A percentile compares a stretch with the other conserved stretches of the same genome.
These are phyloP conservation scores for Suillus sp. DNA, from an alignment of 768 basidiomycete genomes.

Conservation along the genomic window DNA sequence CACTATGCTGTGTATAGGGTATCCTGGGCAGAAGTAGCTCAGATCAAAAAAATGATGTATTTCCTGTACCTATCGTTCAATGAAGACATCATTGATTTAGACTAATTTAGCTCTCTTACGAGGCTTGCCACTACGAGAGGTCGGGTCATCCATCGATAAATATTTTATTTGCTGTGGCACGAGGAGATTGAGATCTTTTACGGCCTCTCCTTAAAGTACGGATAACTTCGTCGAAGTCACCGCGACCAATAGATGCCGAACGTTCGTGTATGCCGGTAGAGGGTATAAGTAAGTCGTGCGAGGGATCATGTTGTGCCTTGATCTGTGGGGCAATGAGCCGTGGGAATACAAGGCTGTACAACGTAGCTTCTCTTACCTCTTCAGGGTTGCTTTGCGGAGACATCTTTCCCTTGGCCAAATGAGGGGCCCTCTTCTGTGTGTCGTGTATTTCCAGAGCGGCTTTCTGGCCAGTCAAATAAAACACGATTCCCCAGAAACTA, in stretches of 20 bases:
- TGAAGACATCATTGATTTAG: background rate
- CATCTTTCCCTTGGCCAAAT: background rate
- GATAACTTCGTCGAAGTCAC: conserved; percentile 84
- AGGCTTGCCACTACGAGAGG: conserved; percentile 7
- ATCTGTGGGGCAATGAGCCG: conserved; percentile 37
- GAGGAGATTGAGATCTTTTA: conserved; percentile 17
- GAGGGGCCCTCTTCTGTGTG: conserved; percentile 17
- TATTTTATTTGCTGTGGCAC: conserved; percentile 26
- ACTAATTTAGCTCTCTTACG: too few relatives aligned
- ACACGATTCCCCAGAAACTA: conserved; percentile 1
- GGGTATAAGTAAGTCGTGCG: conserved; percentile 36
- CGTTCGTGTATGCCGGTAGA: conserved; percentile 44
- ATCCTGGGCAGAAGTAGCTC: background rate
- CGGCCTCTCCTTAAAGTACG: conserved; percentile 73
- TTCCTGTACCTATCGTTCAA: background rate
- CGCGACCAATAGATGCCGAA: conserved; percentile 64
- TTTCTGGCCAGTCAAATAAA: conserved; percentile 47
- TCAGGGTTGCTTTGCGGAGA: background rate
- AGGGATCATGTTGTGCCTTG: conserved; percentile 36
- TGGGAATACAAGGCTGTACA: background rate
- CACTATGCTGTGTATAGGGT: background rate
- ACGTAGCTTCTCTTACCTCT: conserved; percentile 12
- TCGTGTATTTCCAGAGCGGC: conserved; percentile 69
- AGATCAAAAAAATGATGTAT: background rate
- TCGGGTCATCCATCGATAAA: conserved; percentile 31